phyloP scores from a whole-genome alignment of 140 eudicot species.

The Stevia rebaudiana region DNA sequence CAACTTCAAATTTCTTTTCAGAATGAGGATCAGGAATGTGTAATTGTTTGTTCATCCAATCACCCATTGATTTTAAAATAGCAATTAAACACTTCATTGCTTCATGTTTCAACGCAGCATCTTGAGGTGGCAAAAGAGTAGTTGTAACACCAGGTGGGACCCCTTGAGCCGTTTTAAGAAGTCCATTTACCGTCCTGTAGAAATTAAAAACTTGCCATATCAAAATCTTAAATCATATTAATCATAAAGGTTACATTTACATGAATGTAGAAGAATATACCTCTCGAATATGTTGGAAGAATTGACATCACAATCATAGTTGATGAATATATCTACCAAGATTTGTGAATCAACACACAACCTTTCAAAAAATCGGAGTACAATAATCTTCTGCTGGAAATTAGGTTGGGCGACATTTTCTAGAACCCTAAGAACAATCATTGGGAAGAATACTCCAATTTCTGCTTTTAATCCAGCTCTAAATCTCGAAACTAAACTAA shows the following conservation, averaged over 20 bases:
- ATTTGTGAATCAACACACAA: constrained; percentile 93
- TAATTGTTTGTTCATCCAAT: constrained; percentile 94
- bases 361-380: constrained; percentile 82
- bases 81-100: constrained; percentile 94
- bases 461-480: constrained; percentile 99
- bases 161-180: constrained; percentile 98
- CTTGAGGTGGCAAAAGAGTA: constrained; percentile 94
- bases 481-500: constrained; percentile 94
- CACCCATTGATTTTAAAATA: constrained; percentile 90
- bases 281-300: constrained; percentile 98
- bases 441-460: constrained; percentile 96
- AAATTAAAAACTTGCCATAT: constrained; percentile 6
- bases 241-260: constrained; percentile 7
- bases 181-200: constrained; percentile 93
- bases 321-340: constrained; percentile 91
- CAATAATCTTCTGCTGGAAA: constrained; percentile 95
- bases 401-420: constrained; percentile 97
- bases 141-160: constrained; percentile 80
- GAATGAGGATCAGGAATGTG: constrained; percentile 87
- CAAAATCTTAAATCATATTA: neutral
- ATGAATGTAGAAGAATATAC: constrained; percentile 37
- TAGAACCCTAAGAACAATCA: constrained; percentile 95
- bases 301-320: constrained; percentile 96
- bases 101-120: constrained; percentile 74
- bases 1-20: constrained; percentile 48